Percentiles rank a stretch among this genome's conserved stretches.
phyloP scores from a whole-genome alignment of 2,329 filamentous ascomycete species.

The Moelleriella libera region DNA sequence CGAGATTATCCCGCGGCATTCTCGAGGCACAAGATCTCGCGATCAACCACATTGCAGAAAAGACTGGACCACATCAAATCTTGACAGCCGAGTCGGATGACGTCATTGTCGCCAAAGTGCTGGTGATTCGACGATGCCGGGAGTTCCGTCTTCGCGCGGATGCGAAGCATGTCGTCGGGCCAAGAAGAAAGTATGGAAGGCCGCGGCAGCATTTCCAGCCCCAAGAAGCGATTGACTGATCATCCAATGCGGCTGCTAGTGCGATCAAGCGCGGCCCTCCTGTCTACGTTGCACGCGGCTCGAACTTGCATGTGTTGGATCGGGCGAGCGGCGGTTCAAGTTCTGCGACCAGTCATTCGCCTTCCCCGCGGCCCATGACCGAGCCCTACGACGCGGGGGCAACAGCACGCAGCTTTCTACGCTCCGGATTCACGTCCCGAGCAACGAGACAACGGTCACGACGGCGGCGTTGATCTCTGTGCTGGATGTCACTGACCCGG shows the following conservation, averaged over 20 bases:
- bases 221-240: not conserved
- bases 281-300: conserved; percentile 1
- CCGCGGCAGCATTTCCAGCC: not conserved
- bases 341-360: not conserved
- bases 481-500: conserved; percentile 24
- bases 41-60: too few relatives aligned
- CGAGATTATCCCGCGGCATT: too few relatives aligned
- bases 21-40: too few relatives aligned
- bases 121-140: not conserved
- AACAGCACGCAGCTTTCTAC: too few relatives aligned
- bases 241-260: not conserved
- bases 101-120: not conserved
- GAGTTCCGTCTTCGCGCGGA: conserved; percentile 1
- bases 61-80: too few relatives aligned
- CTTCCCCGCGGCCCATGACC: not conserved
- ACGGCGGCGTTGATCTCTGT: conserved; percentile 11
- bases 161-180: conserved; percentile 1
- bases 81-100: not conserved
- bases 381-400: not conserved
- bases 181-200: conserved; percentile 1
- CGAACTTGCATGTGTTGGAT: not conserved
- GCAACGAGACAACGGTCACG: not conserved
- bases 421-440: not conserved
- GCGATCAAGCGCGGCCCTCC: not conserved
- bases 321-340: not conserved